Evolutionary conservation across 2,329 filamentous ascomycete species (phyloP), one percentile per base, ranked within the genome.

Genomic region (Fusarium graminum): DNA sequence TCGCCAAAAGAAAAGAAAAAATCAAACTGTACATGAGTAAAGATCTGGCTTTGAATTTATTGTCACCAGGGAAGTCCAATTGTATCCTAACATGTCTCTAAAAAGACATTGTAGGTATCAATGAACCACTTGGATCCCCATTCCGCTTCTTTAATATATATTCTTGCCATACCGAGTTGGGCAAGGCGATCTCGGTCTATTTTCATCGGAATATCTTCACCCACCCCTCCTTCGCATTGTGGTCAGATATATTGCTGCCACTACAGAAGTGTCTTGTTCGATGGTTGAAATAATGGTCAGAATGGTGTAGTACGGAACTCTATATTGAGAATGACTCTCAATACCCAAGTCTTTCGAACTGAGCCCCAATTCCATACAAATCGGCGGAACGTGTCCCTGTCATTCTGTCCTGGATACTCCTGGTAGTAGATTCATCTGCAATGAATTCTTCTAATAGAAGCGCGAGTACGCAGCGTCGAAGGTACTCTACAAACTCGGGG

Each of bases 301-400:
- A n/a, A n/a, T n/a, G n/a, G n/a, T n/a, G n/a, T n/a, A n/a, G n/a
- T n/a, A n/a, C n/a, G n/a, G n/a, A n/a, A n/a, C n/a, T n/a, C n/a
- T n/a, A n/a, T n/a, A n/a, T n/a, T n/a, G n/a, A n/a, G n/a, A n/a
- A n/a, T n/a, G n/a, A n/a, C n/a, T n/a, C n/a, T 36, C 34, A 36
- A 36, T 10, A 8, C 8, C 10, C 8, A n/a, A 11, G 19, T 11
- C 16, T 14, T 28, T 57, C 47, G 3, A 57, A 57, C n/a, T 57
- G 53, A 7, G 39, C 30, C n/a, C 53, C 53, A 38, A 57, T 57
- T 6, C 53, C 53, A 8, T 22, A 16, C 10, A 36, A 19, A 19
- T 44, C 17, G 8, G 7, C 7, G 22, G 5, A 8, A 14, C 6
- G 7, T 44, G 28, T 32, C 8, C 26, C 8, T 12, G 3, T 4